phyloP scores from a whole-genome alignment of 805 yeast species.

The Komagataella kurtzmanii region DNA sequence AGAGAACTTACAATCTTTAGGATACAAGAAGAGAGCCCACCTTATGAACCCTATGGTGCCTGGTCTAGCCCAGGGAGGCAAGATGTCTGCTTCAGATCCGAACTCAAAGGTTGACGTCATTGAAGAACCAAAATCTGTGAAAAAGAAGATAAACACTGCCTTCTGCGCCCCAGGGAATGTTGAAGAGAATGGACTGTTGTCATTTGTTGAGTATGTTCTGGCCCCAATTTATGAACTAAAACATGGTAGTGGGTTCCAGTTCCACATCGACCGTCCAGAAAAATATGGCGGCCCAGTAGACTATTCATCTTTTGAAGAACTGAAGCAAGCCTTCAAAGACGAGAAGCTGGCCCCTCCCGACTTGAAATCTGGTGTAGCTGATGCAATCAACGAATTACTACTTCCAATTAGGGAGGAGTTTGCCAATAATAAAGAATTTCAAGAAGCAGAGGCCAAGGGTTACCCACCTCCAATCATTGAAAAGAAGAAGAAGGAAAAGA shows the following conservation, averaged over 20 bases:
- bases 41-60: slow-evolving; percentile 99
- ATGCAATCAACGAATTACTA: slow-evolving; percentile 65
- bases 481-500: slow-evolving; percentile 53
- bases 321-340: slow-evolving; percentile 59
- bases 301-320: slow-evolving; percentile 50
- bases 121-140: slow-evolving; percentile 79
- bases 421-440: slow-evolving; percentile 51
- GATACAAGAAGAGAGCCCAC: slow-evolving; percentile 96
- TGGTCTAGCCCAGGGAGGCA: slow-evolving; percentile 92
- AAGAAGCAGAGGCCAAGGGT: slow-evolving; percentile 62
- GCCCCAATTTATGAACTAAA: slow-evolving; percentile 79
- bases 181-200: slow-evolving; percentile 80
- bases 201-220: slow-evolving; percentile 75
- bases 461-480: slow-evolving; percentile 65
- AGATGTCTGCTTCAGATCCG: slow-evolving; percentile 98
- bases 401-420: slow-evolving; percentile 75
- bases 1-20: slow-evolving; percentile 74
- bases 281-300: slow-evolving; percentile 90
- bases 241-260: slow-evolving; percentile 45
- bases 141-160: slow-evolving; percentile 85
- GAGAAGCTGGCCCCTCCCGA: slow-evolving; percentile 85
- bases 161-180: slow-evolving; percentile 92
- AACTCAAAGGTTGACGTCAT: slow-evolving; percentile 90
- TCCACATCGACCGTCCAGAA: slow-evolving; percentile 83
- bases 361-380: slow-evolving; percentile 84